A percentile compares a stretch with the other conserved stretches of the same genome.
Evolutionary conservation across 768 basidiomycete genomes (phyloP).

Genomic region (Tylopilus rubrobrunneus): DNA sequence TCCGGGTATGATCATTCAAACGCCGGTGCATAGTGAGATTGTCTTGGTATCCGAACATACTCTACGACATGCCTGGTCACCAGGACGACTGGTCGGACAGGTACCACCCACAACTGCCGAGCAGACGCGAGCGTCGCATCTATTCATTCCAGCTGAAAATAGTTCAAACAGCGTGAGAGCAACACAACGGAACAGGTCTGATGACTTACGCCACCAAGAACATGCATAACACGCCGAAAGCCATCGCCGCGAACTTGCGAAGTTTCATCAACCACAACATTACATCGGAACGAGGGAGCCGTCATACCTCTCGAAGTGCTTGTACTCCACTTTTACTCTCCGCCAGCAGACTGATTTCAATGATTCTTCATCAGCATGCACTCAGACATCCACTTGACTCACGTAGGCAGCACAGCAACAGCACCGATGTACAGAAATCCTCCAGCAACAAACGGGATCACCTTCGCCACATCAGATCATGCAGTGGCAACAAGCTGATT

Average conservation of each 20-base stretch:
- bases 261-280: slow-evolving; percentile 17
- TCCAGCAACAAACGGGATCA: slow-evolving; percentile 86
- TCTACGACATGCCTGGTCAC: slow-evolving; percentile 7
- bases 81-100: neutral
- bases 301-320: slow-evolving; percentile 78
- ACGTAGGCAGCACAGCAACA: slow-evolving; percentile 89
- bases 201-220: slow-evolving; percentile 81
- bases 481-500: slow-evolving; percentile 11
- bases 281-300: slow-evolving; percentile 9
- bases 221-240: slow-evolving; percentile 88
- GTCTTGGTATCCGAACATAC: neutral
- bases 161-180: slow-evolving; percentile 18
- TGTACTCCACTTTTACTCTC: slow-evolving; percentile 87
- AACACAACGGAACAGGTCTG: slow-evolving; percentile 7
- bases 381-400: slow-evolving; percentile 29
- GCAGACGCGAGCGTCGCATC: slow-evolving; percentile 20
- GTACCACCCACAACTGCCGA: neutral
- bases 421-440: slow-evolving; percentile 94
- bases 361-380: slow-evolving; percentile 10
- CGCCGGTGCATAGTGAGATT: neutral
- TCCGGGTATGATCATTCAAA: slow-evolving; percentile 5
- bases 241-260: slow-evolving; percentile 84
- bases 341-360: slow-evolving; percentile 58
- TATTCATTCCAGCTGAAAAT: slow-evolving; percentile 74
- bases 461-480: slow-evolving; percentile 39